These are phyloP conservation scores for Rhodotorula diobovata DNA, from an alignment of 768 basidiomycete genomes.

Conservation along the genomic window DNA sequence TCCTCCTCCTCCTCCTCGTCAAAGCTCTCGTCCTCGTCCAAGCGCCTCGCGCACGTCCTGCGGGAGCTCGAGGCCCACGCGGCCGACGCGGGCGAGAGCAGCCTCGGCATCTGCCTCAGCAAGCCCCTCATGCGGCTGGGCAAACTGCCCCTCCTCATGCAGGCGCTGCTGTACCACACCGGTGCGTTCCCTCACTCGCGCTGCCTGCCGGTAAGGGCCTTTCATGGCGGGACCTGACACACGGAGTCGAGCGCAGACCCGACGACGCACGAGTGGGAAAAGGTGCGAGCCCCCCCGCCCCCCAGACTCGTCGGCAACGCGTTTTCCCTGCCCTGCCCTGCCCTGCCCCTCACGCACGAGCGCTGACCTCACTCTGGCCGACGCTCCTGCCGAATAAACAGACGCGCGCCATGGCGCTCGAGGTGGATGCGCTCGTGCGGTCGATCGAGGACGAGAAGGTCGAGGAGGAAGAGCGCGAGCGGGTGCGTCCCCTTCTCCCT, in stretches of 20 bases:
- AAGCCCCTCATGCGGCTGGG: constrained; percentile 95
- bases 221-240: no score
- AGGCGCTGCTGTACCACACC: constrained; percentile 82
- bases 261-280: constrained; percentile 91
- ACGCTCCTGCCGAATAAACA: no score
- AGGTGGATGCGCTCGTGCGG: constrained; percentile 91
- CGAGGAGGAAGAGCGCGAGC: constrained; percentile 89
- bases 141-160: constrained; percentile 95
- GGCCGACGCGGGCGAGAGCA: constrained; percentile 82
- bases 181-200: constrained; percentile 18
- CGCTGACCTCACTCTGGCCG: no score
- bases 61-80: constrained; percentile 74
- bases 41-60: constrained; percentile 73
- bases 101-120: constrained; percentile 86
- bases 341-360: no score
- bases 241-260: constrained; percentile 65
- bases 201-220: background rate
- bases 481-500: constrained; percentile 44
- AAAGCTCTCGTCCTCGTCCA: constrained; percentile 56
- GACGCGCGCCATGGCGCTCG: constrained; percentile 91
- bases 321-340: no score
- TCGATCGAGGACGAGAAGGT: constrained; percentile 98
- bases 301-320: no score
- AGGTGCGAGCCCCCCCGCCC: constrained; percentile 22
- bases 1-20: constrained; percentile 61